Evolutionary conservation across 148 eudicot species (phyloP), one percentile per base, ranked within the genome.

Genomic region (Chenopodium album): DNA sequence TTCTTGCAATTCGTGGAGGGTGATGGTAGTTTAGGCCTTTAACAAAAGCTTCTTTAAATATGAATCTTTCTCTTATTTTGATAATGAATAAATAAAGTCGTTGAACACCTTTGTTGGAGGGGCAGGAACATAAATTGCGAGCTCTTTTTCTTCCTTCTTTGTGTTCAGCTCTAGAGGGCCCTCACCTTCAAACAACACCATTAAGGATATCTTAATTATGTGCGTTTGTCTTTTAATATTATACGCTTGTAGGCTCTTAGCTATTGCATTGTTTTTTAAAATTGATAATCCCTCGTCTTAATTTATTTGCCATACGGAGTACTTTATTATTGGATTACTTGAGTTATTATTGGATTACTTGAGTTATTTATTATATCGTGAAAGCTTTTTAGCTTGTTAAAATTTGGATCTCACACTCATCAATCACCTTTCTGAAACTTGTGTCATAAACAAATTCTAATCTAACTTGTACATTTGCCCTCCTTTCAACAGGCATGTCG

Each of bases 11-110:
- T 75, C 22, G 54, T 70, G 63, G 76, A 80, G 64, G 60, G 19
- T 80, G 76, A 48, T 84, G 77, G 80, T 84, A 71, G 73, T 65
- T 76, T 56, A 26, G 76, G 65, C 77, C 86, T 84, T 88, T 86
- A 72, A 59, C 79, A 79, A 85, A 89, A 89, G 88, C 83, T 81
- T 81, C 91, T 87, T 85, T 89, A 82, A 74, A 71, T 29, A 64
- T 32, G 83, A 80, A 60, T 81, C 88, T 88, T 85, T 88, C 88
- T 89, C 91, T 87, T 86, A 86, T 82, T 88, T 87, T 81, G 73
- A 85, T 83, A 85, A 59, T 72, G 80, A 68, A 75, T 47, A 81
- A 83, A 76, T 76, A 79, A 87, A 85, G 88, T 76, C 85, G 64
- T 50, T 73, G 80, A 76, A 67, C 82, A 70, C 84, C 89, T 83